Conservation (phyloP, 1,284 basidiomycete genomes). For the Abortiporus biennis region DNA sequence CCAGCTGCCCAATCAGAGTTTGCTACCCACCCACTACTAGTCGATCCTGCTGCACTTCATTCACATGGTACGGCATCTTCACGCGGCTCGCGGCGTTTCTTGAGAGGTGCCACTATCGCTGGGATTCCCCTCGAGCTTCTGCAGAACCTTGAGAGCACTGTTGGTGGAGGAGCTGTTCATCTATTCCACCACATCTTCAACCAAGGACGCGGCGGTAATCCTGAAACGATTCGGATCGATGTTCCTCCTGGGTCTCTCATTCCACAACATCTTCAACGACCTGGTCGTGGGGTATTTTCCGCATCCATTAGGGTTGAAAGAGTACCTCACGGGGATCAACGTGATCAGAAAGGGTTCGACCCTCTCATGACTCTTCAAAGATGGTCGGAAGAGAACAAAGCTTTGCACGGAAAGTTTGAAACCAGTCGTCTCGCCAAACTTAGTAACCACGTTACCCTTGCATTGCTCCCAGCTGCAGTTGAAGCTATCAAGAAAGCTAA, state of each 20-base stretch:
- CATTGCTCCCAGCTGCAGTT: slow-evolving; percentile 78
- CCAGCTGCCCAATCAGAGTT: slow-evolving; percentile 46
- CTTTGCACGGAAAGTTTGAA: slow-evolving; percentile 72
- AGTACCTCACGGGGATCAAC: slow-evolving; percentile 40
- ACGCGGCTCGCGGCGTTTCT: slow-evolving; percentile 50
- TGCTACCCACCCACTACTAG: slow-evolving; percentile 78
- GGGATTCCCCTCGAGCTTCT: slow-evolving; percentile 57
- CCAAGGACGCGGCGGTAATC: slow-evolving; percentile 41
- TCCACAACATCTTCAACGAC: slow-evolving; percentile 36
- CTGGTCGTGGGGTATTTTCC: slow-evolving; percentile 41
- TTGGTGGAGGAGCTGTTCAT: slow-evolving; percentile 77
- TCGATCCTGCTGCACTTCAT: slow-evolving; percentile 51
- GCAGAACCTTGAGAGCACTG: slow-evolving; percentile 77
- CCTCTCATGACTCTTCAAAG: slow-evolving; percentile 83
- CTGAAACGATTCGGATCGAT: slow-evolving; percentile 69
- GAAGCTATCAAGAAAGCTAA: slow-evolving; percentile 46
- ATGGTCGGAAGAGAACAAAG: slow-evolving; percentile 87
- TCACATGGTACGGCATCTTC: slow-evolving; percentile 39
- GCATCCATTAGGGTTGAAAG: slow-evolving; percentile 60
- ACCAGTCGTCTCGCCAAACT: slow-evolving; percentile 64
- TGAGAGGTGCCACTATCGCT: slow-evolving; percentile 40
- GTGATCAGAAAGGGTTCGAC: slow-evolving; percentile 57
- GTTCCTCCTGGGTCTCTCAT: slow-evolving; percentile 58
- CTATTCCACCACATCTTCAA: slow-evolving; percentile 78
- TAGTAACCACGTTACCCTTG: slow-evolving; percentile 68